phyloP scores from a whole-genome alignment of 2,329 filamentous ascomycete species.

The Apiospora saccharicola region DNA sequence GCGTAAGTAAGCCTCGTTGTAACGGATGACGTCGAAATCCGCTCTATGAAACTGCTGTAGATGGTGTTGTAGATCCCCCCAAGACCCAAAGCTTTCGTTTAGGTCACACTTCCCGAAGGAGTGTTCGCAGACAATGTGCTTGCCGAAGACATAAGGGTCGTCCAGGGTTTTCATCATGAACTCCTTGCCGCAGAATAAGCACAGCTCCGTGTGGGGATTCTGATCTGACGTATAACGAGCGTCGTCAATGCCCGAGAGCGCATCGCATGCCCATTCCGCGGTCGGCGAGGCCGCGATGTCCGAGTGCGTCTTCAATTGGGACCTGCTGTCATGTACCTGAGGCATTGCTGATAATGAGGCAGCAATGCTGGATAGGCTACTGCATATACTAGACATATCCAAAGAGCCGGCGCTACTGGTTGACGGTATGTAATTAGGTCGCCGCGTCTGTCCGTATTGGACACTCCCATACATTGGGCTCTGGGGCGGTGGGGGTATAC shows the following conservation, averaged over 20 bases:
- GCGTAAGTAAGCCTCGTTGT: too few species aligned
- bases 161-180: slow-evolving; percentile 5
- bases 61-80: neutral
- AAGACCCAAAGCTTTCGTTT: neutral
- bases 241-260: neutral
- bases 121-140: neutral
- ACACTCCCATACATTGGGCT: too few species aligned
- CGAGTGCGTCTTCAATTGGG: too few species aligned
- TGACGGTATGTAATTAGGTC: too few species aligned
- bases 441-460: too few species aligned
- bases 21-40: neutral
- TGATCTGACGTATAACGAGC: neutral
- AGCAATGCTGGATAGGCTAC: neutral
- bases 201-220: neutral
- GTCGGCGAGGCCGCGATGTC: too few species aligned
- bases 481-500: too few species aligned
- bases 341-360: neutral
- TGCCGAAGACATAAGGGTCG: neutral
- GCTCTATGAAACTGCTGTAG: neutral
- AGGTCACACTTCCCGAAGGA: neutral
- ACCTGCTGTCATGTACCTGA: too few species aligned
- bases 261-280: neutral
- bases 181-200: neutral
- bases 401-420: neutral
- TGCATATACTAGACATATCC: neutral